These are phyloP conservation scores for Cytospora chrysosperma DNA, from an alignment of 2,329 filamentous ascomycete species.

Conservation along the genomic window DNA sequence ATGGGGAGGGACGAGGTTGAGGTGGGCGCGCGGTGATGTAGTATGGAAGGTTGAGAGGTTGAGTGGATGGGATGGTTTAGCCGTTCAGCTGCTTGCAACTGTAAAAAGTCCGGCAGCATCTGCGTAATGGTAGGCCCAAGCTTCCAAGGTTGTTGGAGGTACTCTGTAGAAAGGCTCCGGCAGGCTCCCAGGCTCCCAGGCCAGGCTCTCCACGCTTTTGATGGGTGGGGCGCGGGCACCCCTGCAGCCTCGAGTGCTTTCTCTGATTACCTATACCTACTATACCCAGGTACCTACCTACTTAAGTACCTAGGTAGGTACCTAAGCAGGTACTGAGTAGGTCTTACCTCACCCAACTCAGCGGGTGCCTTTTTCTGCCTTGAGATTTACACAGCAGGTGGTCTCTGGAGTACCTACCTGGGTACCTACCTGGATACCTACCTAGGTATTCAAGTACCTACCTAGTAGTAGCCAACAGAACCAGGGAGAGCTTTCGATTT, in stretches of 20 bases:
- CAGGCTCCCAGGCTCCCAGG: slow-evolving; percentile 5
- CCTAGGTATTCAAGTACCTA: not conserved
- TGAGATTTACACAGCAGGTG: not conserved
- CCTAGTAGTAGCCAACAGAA: too few relatives aligned
- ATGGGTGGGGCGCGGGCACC: not conserved
- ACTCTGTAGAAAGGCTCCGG: not conserved
- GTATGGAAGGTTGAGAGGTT: not conserved
- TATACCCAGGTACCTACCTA: too few relatives aligned
- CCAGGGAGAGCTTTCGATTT: too few relatives aligned
- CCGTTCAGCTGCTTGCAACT: slow-evolving; percentile 4
- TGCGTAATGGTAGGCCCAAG: slow-evolving; percentile 20
- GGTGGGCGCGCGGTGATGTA: slow-evolving; percentile 9
- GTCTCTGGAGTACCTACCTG: not conserved
- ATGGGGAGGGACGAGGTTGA: slow-evolving; percentile 1
- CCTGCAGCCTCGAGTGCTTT: not conserved
- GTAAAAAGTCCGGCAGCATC: slow-evolving; percentile 19
- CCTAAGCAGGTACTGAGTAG: not conserved
- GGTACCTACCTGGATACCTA: not conserved
- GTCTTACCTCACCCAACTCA: not conserved
- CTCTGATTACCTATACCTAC: too few relatives aligned
- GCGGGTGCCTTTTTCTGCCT: not conserved
- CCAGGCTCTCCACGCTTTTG: not conserved
- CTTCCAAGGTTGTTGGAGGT: slow-evolving; percentile 11
- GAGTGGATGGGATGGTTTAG: slow-evolving; percentile 9
- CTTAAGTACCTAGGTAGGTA: too few relatives aligned